Percentiles rank a stretch among this genome's conserved stretches.
Evolutionary conservation across 2,329 filamentous ascomycete species (phyloP).

Genomic region (Alternaria triticimaculans): DNA sequence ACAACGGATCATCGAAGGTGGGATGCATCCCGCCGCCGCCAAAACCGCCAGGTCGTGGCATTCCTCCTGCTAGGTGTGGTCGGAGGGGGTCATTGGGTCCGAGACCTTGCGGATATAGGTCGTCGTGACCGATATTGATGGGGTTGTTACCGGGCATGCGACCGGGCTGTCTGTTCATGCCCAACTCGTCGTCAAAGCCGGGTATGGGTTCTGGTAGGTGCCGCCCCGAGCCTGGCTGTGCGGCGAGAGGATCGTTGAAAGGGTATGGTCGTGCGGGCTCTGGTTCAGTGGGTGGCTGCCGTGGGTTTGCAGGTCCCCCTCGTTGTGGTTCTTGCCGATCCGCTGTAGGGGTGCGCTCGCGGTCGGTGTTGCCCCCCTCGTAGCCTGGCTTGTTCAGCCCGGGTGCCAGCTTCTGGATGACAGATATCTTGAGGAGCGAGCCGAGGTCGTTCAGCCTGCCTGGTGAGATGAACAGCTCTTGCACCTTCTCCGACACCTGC

Average conservation of each 20-base stretch:
- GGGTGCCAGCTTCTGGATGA: slow-evolving; percentile 85
- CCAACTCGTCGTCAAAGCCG: slow-evolving; percentile 91
- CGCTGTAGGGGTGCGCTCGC: slow-evolving; percentile 46
- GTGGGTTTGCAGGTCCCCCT: slow-evolving; percentile 48
- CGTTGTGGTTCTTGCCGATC: slow-evolving; percentile 46
- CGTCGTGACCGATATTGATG: slow-evolving; percentile 79
- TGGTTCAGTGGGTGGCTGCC: slow-evolving; percentile 60
- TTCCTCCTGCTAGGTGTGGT: slow-evolving; percentile 67
- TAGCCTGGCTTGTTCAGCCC: slow-evolving; percentile 80
- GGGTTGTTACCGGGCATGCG: slow-evolving; percentile 60
- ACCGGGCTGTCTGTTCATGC: slow-evolving; percentile 73
- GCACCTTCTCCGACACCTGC: slow-evolving; percentile 52
- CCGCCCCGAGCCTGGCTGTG: slow-evolving; percentile 59
- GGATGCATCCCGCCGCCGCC: slow-evolving; percentile 90
- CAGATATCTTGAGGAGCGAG: slow-evolving; percentile 73
- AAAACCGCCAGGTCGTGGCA: slow-evolving; percentile 64
- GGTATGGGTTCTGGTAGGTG: slow-evolving; percentile 83
- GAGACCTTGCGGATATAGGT: slow-evolving; percentile 85
- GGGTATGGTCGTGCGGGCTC: slow-evolving; percentile 71
- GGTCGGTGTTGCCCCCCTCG: slow-evolving; percentile 59
- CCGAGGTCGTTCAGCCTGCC: slow-evolving; percentile 73
- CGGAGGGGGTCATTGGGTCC: slow-evolving; percentile 84
- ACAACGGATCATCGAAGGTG: slow-evolving; percentile 90
- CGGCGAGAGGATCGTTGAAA: slow-evolving; percentile 71
- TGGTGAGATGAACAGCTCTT: slow-evolving; percentile 75